These are phyloP conservation scores for Ophiostoma himal-ulmi DNA, from an alignment of 2,329 filamentous ascomycete genomes.

Conservation along the genomic window DNA sequence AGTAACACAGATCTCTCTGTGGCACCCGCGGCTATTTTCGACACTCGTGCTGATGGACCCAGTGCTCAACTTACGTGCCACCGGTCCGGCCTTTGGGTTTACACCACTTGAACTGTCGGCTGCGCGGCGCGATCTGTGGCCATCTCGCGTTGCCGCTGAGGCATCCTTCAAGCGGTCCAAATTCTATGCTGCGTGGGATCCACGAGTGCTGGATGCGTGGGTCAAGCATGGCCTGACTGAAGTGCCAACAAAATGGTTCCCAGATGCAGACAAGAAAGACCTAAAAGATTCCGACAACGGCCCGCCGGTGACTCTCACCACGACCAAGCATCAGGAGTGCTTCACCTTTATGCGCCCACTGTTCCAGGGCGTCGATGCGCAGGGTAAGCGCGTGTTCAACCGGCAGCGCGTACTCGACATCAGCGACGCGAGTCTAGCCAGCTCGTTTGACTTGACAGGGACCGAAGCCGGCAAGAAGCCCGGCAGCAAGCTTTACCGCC, in stretches of 20 bases:
- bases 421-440: conserved; percentile 35
- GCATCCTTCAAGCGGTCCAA: conserved; percentile 60
- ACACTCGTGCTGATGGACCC: conserved; percentile 78
- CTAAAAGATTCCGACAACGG: conserved; percentile 33
- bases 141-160: conserved; percentile 63
- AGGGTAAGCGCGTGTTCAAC: conserved; percentile 38
- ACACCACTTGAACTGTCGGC: conserved; percentile 56
- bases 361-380: conserved; percentile 40
- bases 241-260: conserved; percentile 58
- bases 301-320: conserved; percentile 61
- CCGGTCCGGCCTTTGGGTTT: conserved; percentile 33
- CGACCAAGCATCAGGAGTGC: conserved; percentile 83
- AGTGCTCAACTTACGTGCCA: conserved; percentile 57
- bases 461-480: background rate
- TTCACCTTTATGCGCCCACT: conserved; percentile 66
- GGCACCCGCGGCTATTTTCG: conserved; percentile 75
- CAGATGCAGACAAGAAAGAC: conserved; percentile 29
- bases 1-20: conserved; percentile 63
- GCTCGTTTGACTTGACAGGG: background rate
- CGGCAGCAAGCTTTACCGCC: conserved; percentile 58
- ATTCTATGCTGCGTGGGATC: conserved; percentile 81
- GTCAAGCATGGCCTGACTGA: conserved; percentile 68
- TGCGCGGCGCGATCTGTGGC: conserved; percentile 74
- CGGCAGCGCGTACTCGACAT: conserved; percentile 43
- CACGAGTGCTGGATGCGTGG: conserved; percentile 69